These are phyloP conservation scores for Mayamaea pseudoterrestris DNA, from an alignment of 108 stramenopile species.

Conservation along the genomic window DNA sequence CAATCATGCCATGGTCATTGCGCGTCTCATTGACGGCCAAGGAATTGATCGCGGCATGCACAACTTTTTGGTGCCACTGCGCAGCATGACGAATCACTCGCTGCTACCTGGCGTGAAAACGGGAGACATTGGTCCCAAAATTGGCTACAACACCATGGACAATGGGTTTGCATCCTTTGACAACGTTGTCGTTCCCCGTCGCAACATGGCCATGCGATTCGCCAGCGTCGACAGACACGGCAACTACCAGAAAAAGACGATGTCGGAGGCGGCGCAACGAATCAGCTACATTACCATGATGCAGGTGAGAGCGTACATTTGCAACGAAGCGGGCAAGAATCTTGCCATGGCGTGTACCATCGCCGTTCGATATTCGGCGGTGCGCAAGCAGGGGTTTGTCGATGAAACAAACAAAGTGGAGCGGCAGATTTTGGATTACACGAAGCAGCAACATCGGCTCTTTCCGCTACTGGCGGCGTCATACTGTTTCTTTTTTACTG, in stretches of 20 bases:
- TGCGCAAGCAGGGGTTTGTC: conserved; percentile 83
- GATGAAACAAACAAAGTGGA: conserved; percentile 26
- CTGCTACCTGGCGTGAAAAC: conserved; percentile 80
- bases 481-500: conserved; percentile 87
- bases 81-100: conserved; percentile 64
- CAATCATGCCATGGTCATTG: conserved; percentile 95
- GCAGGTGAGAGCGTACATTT: conserved; percentile 86
- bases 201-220: conserved; percentile 93
- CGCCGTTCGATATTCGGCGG: conserved; percentile 82
- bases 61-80: conserved; percentile 89
- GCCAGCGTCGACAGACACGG: conserved; percentile 61
- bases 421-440: conserved; percentile 87
- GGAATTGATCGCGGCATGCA: conserved; percentile 80
- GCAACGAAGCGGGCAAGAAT: conserved; percentile 40
- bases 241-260: conserved; percentile 39
- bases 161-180: conserved; percentile 88
- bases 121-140: conserved; percentile 96
- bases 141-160: conserved; percentile 95
- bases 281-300: conserved; percentile 94
- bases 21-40: conserved; percentile 82
- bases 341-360: conserved; percentile 85
- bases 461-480: conserved; percentile 81
- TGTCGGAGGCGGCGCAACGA: conserved; percentile 66
- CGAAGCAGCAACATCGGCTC: conserved; percentile 90
- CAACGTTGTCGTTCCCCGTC: conserved; percentile 74